Evolutionary conservation across 106 monocot species (phyloP).

Genomic region (Triglochin maritima): DNA sequence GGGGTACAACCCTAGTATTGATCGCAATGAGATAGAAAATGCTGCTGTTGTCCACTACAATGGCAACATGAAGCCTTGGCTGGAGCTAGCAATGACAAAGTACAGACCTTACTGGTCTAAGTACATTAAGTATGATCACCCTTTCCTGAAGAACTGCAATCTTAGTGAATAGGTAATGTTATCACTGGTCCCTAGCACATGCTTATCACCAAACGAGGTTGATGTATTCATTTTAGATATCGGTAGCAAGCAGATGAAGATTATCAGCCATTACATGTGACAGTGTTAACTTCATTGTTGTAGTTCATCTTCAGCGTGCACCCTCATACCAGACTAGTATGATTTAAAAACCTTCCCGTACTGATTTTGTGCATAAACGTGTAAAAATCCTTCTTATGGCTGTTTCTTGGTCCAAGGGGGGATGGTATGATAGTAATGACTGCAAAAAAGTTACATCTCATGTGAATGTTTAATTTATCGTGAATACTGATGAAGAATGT

Average conservation of each 20-base stretch:
- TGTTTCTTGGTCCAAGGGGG: too few species aligned
- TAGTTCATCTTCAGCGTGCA: not conserved
- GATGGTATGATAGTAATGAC: too few species aligned
- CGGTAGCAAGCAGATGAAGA: not conserved
- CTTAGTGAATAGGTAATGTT: not conserved
- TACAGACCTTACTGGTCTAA: slow-evolving; percentile 20
- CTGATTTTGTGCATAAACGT: not conserved
- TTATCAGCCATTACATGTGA: not conserved
- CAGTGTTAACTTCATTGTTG: not conserved
- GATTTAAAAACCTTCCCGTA: not conserved
- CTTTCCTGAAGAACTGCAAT: slow-evolving; percentile 5
- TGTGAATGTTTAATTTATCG: too few species aligned
- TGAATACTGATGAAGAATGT: too few species aligned
- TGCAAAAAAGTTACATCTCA: too few species aligned
- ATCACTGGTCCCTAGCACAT: not conserved
- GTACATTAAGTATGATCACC: slow-evolving; percentile 16
- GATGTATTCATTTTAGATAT: not conserved
- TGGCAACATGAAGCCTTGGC: slow-evolving; percentile 24
- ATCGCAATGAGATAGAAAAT: slow-evolving; percentile 9
- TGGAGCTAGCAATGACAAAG: slow-evolving; percentile 27
- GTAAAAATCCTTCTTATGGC: not conserved
- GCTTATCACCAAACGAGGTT: not conserved
- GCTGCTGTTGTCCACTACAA: slow-evolving; percentile 27
- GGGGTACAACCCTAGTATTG: slow-evolving; percentile 20
- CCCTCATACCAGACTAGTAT: not conserved